Evolutionary conservation across 2,329 filamentous ascomycete species (phyloP).

Genomic region (Beauveria sp.): DNA sequence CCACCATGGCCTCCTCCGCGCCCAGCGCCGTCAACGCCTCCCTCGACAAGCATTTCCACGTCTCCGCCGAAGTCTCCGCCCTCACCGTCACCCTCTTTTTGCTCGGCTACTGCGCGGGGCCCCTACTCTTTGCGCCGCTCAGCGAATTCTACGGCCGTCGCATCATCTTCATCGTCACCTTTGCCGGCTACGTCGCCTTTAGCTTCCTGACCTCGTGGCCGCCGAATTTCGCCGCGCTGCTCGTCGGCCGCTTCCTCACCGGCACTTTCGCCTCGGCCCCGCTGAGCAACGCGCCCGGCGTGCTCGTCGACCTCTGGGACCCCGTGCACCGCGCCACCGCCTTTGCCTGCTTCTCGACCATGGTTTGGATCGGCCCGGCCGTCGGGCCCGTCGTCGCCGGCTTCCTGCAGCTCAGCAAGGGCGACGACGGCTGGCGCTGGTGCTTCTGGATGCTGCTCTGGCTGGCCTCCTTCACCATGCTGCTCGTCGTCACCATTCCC

Average conservation of each 20-base stretch:
- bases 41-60: slow-evolving; percentile 36
- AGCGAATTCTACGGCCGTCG: slow-evolving; percentile 50
- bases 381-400: slow-evolving; percentile 47
- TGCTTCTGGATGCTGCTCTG: slow-evolving; percentile 40
- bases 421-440: slow-evolving; percentile 47
- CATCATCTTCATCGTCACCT: slow-evolving; percentile 44
- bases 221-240: slow-evolving; percentile 43
- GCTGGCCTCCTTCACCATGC: slow-evolving; percentile 29
- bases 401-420: slow-evolving; percentile 47
- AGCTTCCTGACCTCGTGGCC: slow-evolving; percentile 48
- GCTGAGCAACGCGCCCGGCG: slow-evolving; percentile 41
- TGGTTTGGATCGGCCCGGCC: slow-evolving; percentile 47
- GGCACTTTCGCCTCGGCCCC: slow-evolving; percentile 48
- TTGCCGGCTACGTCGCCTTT: slow-evolving; percentile 41
- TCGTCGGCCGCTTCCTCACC: slow-evolving; percentile 47
- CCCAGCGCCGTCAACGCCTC: slow-evolving; percentile 18
- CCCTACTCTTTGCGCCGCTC: slow-evolving; percentile 49
- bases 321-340: slow-evolving; percentile 44
- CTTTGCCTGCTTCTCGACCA: slow-evolving; percentile 45
- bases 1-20: slow-evolving; percentile 38
- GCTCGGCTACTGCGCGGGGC: slow-evolving; percentile 50
- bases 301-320: slow-evolving; percentile 47
- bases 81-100: slow-evolving; percentile 48
- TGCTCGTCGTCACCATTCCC: slow-evolving; percentile 49
- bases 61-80: slow-evolving; percentile 39